Evolutionary conservation across 345 rosid species (phyloP).

Genomic region (Pistacia atlantica): DNA sequence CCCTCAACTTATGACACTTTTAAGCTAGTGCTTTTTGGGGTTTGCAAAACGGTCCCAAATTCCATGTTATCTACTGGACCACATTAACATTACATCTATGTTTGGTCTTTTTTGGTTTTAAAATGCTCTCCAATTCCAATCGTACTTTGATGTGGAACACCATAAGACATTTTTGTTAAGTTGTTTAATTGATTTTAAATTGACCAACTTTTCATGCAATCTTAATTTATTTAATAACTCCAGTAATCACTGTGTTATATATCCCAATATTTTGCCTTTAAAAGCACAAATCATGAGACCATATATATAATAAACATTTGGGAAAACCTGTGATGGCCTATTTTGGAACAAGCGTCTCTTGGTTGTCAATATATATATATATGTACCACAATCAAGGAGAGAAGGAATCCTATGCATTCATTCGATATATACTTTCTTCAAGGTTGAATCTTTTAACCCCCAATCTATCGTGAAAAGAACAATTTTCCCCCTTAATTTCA

Average conservation of each 20-base stretch:
- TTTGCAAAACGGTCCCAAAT: not conserved
- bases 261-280: not conserved
- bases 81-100: not conserved
- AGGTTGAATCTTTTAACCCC: no score
- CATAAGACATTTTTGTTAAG: no score
- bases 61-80: not conserved
- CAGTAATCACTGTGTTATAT: no score
- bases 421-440: no score
- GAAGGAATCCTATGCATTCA: constrained; percentile 17
- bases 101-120: no score
- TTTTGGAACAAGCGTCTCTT: not conserved
- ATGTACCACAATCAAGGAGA: no score
- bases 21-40: constrained; percentile 8
- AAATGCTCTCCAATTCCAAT: no score
- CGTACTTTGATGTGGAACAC: no score
- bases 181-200: no score
- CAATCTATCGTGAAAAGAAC: no score
- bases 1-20: not conserved
- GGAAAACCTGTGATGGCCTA: not conserved
- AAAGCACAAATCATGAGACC: not conserved
- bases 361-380: not conserved
- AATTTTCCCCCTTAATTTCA: no score
- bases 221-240: not conserved
- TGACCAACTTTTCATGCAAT: not conserved
- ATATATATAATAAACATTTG: constrained; percentile 2